phyloP scores from a whole-genome alignment of 164 flowering plant species.

The Nelumbo lutea region DNA sequence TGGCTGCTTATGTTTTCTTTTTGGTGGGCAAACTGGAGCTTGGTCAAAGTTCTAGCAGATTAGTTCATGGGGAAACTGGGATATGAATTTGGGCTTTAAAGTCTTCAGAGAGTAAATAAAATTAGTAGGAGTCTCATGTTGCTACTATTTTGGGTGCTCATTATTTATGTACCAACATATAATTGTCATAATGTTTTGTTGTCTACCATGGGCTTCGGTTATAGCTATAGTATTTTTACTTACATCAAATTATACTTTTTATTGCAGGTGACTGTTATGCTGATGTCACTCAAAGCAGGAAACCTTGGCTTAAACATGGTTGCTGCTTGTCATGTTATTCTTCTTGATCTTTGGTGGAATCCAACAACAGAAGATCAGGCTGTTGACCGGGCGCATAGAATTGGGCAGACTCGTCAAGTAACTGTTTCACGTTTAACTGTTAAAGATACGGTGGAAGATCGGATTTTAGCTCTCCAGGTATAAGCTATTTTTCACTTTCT shows the following conservation, averaged over 20 bases:
- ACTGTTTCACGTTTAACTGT: slow-evolving; percentile 80
- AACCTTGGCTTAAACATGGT: slow-evolving; percentile 96
- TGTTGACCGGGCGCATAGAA: slow-evolving; percentile 92
- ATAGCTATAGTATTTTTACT: not conserved
- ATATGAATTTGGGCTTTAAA: too few species aligned
- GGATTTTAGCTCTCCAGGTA: slow-evolving; percentile 90
- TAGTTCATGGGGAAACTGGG: too few species aligned
- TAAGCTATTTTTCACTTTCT: too few species aligned
- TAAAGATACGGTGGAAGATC: slow-evolving; percentile 86
- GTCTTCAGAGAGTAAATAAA: not conserved
- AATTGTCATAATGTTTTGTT: too few species aligned
- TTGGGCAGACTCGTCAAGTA: slow-evolving; percentile 94
- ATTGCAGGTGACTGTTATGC: slow-evolving; percentile 79
- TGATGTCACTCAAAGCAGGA: slow-evolving; percentile 97
- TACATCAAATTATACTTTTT: slow-evolving; percentile 8
- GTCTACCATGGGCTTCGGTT: too few species aligned
- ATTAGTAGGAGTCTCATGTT: not conserved
- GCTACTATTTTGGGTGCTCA: not conserved
- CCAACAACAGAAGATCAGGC: slow-evolving; percentile 99
- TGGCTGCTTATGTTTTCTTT: too few species aligned
- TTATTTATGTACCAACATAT: not conserved
- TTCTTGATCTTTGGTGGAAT: slow-evolving; percentile 98
- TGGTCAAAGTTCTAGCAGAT: too few species aligned
- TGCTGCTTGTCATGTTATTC: slow-evolving; percentile 90
- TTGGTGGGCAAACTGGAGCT: too few species aligned